Base-by-base conservation (phyloP, 225 moss, liverwort and hornwort genomes). In the Pseudisothecium myosuroides region DNA sequence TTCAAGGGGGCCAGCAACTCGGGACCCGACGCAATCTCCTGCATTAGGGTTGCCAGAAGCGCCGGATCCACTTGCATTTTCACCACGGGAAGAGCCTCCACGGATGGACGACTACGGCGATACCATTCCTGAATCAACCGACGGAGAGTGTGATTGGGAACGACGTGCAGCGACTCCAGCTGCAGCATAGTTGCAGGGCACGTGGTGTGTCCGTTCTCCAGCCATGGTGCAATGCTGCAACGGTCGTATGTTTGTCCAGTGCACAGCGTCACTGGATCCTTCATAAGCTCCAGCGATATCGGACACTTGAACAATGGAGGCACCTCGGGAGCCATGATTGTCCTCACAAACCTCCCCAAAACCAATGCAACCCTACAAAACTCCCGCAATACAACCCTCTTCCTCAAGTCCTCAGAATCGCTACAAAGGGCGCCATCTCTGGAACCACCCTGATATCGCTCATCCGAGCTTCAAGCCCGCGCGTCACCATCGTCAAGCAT, bases 161-260 rank as follows among this genome's bases (percentile, higher is more conserved):
- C 95, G 11, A 98, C 80, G 11, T 97, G 94, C 67, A 93, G 88
- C 22, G 93, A 86, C 54, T 92, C 92, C 80, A 98, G 81, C 67
- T 93, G 92, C 95, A 92, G 86, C 95, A 95, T 97, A 15, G 98
- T 98, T 11, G 97, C 93, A 9, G 98, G 98, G 80, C 98, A 98
- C 1, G 98, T 98, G 6, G 90, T 88, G 83, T 98, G 94, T 26
- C 98, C 98, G 22, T 92, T 94, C 37, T 91, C 93, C 85, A 98
- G 92, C 98, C 98, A 98, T 52, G 89, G 94, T 88, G 95, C 96
- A 59, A 98, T 98, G 84, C 96, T 96, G 88, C 89, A 89, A 87
- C 98, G 90, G 58, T 98, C 98, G 71, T 96, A 98, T 15, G 97
- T 98, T 85, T 96, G 96, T 79, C 98, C 98, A 67, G 98, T 98